Evolutionary conservation across 2,329 filamentous ascomycete genomes (phyloP), one percentile per base, ranked within the genome.

Genomic region (Microdochium trichocladiopsis): DNA sequence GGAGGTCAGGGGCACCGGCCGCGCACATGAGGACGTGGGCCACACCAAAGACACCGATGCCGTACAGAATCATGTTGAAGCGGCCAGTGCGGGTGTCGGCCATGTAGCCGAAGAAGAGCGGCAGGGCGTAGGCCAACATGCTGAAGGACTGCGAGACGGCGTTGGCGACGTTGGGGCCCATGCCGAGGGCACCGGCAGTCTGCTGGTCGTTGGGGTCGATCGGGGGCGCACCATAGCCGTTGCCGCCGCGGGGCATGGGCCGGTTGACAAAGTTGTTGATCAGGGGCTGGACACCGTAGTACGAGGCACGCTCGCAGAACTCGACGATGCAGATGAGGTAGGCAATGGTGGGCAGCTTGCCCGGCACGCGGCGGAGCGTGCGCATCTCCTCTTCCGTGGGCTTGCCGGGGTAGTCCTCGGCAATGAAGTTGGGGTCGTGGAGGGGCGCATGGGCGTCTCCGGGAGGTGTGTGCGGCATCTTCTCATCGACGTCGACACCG

Each of bases 91-190:
- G 68, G 28, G 69, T 67, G 55, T 75, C 72, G 18, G 71, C 72
- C 9, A 72, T 58, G 65, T 67, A 74, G 16, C 73, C 76, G 51
- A 76, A 73, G 6, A 80, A 37, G 23, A 85, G 72, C 1, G 82
- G 82, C 12, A 84, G 67, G 3, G 75, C 66, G 58, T 84, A 86
- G 1, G 79, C 74, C 36, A 85, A 63, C 58, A 86, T 75, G 52
- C 66, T 75, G 69, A 80, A 83, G 25, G 76, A 77, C 55, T 83
- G 71, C 18, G 21, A 22, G 43, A 77, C 70, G 18, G 74, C 74
- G 16, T 71, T 72, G 10, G 74, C 66, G 25, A 72, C 72, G 36
- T 75, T 69, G 0, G 72, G 64, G 2, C 78, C 78, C 61, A 71
- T 71, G 23, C 73, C 74, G 3, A 80, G 59, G 2, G 77, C 78